Evolutionary conservation across 352 stramenopile genomes (phyloP).

Genomic region (Globisporangium canariense): DNA sequence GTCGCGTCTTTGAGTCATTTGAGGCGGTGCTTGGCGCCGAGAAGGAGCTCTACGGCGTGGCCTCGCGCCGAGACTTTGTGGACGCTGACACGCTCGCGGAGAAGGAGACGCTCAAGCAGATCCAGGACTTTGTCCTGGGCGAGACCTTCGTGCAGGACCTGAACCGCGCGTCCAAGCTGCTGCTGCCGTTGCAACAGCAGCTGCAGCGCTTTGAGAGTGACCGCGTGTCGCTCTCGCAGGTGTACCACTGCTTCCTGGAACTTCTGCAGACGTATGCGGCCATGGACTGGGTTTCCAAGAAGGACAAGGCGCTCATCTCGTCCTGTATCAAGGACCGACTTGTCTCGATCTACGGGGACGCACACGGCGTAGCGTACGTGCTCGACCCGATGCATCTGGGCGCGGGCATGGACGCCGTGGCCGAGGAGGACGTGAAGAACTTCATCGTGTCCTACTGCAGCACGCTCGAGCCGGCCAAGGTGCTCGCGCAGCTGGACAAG

Average conservation of each 20-base stretch:
- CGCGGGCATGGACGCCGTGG: constrained; percentile 39
- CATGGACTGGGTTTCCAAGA: constrained; percentile 68
- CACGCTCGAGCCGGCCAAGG: constrained; percentile 29
- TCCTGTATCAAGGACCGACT: constrained; percentile 64
- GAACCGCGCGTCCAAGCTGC: constrained; percentile 47
- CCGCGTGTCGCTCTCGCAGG: constrained; percentile 43
- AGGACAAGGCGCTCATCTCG: constrained; percentile 67
- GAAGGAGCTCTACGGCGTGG: constrained; percentile 44
- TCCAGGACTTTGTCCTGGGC: constrained; percentile 66
- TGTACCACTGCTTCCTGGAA: constrained; percentile 46
- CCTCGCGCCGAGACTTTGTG: constrained; percentile 60
- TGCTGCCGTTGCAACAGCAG: constrained; percentile 56
- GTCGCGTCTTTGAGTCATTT: constrained; percentile 31
- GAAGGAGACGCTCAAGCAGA: constrained; percentile 41
- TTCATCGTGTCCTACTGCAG: constrained; percentile 50
- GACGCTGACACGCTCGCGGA: constrained; percentile 34
- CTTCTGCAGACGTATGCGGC: constrained; percentile 42
- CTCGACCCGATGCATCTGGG: constrained; percentile 58
- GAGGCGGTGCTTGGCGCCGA: constrained; percentile 52
- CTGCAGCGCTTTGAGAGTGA: constrained; percentile 44
- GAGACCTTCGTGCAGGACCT: constrained; percentile 61
- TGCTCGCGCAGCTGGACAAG: constrained; percentile 45
- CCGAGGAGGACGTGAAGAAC: constrained; percentile 39
- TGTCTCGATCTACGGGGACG: constrained; percentile 58
- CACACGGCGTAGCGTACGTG: constrained; percentile 56